Base-by-base conservation (phyloP, 768 basidiomycete species). In the Leucocoprinus leucothites region DNA sequence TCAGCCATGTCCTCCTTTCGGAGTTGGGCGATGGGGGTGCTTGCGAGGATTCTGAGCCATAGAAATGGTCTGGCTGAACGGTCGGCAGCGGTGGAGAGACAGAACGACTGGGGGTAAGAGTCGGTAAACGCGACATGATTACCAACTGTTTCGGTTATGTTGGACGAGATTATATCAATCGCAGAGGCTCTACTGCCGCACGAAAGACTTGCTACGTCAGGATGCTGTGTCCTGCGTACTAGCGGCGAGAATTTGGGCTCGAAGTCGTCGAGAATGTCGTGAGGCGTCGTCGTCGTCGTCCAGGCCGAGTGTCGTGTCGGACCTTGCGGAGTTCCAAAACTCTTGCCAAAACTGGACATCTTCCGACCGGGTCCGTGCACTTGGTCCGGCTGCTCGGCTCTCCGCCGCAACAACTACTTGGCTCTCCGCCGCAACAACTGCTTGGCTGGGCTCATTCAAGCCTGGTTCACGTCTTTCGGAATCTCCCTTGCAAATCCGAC, bases 21-120 rank as follows among this genome's bases (percentile, higher is more conserved):
- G 85, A 85, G 57, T 78, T 67, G 9, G 87, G 86, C 6, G 87
- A 88, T 7, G 80, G 82, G 1, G 82, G 81, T 0, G 62, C 71
- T 67, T 62, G 82, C 62, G 45, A 60, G 13, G 74, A 72, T 21
- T 84, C 82, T 38, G 77, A 69, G 34, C 84, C 82, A 64, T 91
- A 93, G 67, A 93, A 93, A 65, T 92, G 91, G 71, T 93, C 88
- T 31, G 91, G 91, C 62, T 91, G 90, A 0, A 82, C 74, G 38
- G 59, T 52, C 34, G 75, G 77, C 44, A 74, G 75, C 26, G 67
- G 67, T 4, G 85, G 81, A 7, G 85, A 76, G 50, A 81, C 77
- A 50, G 86, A 82, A 68, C 77, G 73, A 60, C 74, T 75, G 19
- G 75, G 75, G 34, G 78, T 77, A 46, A 78, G 69, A 57, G 75